These are phyloP conservation scores for Periconia sp. DNA, from an alignment of 2,329 filamentous ascomycete species.

Conservation along the genomic window DNA sequence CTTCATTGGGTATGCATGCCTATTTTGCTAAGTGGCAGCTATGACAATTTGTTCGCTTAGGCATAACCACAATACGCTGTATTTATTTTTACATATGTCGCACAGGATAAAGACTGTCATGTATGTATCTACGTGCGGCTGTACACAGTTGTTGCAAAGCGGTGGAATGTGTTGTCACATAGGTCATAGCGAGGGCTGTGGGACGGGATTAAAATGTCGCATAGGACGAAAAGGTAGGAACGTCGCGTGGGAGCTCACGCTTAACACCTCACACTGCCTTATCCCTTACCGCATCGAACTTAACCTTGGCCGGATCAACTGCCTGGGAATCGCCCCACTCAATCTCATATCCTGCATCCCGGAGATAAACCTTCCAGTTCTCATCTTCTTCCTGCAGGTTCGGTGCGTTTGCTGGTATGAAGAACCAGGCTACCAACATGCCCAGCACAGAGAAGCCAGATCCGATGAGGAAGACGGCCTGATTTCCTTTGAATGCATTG, in stretches of 20 bases:
- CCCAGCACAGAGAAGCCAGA: conserved; percentile 28
- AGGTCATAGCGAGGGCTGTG: neutral
- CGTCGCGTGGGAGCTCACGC: neutral
- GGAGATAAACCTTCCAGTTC: conserved; percentile 26
- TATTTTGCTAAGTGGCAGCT: no score
- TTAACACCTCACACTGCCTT: neutral
- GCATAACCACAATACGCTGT: no score
- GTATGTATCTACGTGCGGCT: no score
- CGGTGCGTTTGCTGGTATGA: conserved; percentile 30
- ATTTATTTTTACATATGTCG: no score
- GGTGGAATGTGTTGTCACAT: no score
- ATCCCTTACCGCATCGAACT: neutral
- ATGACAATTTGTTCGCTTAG: no score
- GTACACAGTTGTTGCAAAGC: no score
- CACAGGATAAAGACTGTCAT: no score
- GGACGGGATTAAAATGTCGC: neutral
- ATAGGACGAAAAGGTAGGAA: neutral
- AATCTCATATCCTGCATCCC: conserved; percentile 22
- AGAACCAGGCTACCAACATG: conserved; percentile 25
- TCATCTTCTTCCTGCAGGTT: conserved; percentile 32
- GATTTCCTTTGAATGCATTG: conserved; percentile 22
- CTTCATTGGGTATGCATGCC: no score
- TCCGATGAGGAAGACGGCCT: conserved; percentile 27
- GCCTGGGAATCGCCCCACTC: conserved; percentile 25
- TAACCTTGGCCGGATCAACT: conserved; percentile 14